Base-by-base conservation (phyloP, 73 alveolate species). In the Paraurostyla sp. region DNA sequence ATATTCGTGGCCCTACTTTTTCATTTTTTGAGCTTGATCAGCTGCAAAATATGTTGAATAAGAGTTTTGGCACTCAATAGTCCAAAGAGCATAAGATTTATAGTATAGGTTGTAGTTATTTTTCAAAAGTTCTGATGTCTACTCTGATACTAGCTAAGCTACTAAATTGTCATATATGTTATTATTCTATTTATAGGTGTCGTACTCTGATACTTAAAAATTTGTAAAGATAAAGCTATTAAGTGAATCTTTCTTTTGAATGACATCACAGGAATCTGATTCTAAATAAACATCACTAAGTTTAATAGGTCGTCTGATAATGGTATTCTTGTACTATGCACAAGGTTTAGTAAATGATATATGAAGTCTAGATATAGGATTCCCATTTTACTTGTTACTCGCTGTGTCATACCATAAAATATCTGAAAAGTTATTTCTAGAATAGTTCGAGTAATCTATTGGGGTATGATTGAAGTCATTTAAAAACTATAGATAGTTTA, bases 51-150 rank as follows among this genome's bases (percentile, higher is more conserved):
- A 60, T 6, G 78, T 60, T 30, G 78, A 60, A 33, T 60, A 60
- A 29, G 22, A 4, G 9, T 60, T 2, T 27, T 16, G 4, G 25
- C 78, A 60, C 7, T 6, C 13, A 30, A 27, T 29, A 13, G 9
- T 60, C 78, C 78, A 60, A 4, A 60, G 50, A 3, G 78, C 78
- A 60, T 60, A 60, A 33, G 78, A 32, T 30, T 60, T 60, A 25
- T 60, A 60, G 50, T 9, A 60, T 11, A 60, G 6, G 13, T 60
- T 60, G 25, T 27, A 60, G 50, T 29, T 60, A 60, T 60, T 60
- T 60, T 60, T 27, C 22, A 13, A 29, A 2, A 60, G 23, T 9
- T 60, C 78, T 13, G 22, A 27, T 3, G 78, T 27, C 13, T 30
- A 30, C 9, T 60, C 78, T 23, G 22, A 25, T 16, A 20, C 15